Conservation (phyloP, 208 protist species). For the Porcisia deanei region DNA sequence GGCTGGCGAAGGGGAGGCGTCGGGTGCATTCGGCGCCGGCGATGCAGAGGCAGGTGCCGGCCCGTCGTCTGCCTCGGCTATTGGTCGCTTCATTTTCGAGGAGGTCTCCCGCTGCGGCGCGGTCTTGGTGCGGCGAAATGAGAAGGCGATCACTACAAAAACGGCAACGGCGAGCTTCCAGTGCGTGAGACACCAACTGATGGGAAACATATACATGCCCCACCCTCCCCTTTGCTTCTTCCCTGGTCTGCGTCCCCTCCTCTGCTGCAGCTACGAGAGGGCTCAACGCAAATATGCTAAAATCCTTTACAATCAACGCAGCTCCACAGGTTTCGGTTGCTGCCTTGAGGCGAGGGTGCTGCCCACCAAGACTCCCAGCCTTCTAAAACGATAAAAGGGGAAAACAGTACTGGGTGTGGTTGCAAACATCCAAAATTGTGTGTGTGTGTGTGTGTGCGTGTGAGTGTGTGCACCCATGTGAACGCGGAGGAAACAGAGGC, state of each 20-base stretch:
- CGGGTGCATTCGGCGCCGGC: background rate
- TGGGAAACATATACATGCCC: background rate
- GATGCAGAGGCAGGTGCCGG: background rate
- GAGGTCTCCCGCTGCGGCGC: background rate
- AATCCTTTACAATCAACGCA: background rate
- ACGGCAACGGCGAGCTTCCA: slow-evolving; percentile 10
- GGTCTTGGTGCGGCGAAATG: background rate
- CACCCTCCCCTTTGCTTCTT: background rate
- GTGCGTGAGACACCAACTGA: slow-evolving; percentile 5
- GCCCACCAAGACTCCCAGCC: background rate
- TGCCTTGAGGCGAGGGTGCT: background rate
- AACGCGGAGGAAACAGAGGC: background rate
- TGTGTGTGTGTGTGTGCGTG: no score
- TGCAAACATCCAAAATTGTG: no score
- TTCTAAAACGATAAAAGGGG: background rate
- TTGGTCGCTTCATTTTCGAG: background rate
- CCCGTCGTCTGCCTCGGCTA: background rate
- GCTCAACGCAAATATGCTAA: background rate
- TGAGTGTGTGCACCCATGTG: no score
- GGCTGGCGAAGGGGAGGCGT: background rate
- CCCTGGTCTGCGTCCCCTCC: background rate
- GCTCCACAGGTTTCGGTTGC: background rate
- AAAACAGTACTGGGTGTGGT: no score
- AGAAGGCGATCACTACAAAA: slow-evolving; percentile 8
- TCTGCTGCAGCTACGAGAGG: background rate